Percentiles rank a stretch among this genome's conserved stretches.
Conservation (phyloP, 306 rosid species). For the Heteromeles arbutifolia region DNA sequence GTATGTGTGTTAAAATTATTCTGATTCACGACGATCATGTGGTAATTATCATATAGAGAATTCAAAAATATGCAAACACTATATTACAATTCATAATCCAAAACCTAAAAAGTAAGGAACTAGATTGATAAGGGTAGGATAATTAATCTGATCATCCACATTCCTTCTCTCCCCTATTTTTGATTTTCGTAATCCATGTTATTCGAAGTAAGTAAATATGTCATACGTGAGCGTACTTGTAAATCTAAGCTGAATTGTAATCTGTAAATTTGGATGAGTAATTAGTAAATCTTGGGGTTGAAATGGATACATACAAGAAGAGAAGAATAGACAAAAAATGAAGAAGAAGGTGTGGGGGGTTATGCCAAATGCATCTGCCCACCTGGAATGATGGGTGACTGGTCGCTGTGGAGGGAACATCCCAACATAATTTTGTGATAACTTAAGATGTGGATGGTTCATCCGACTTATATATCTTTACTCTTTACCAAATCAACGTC, state of each 20-base stretch:
- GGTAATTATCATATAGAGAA: not conserved
- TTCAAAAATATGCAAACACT: too few species aligned
- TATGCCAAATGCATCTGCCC: not conserved
- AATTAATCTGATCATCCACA: not conserved
- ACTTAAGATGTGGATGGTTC: constrained; percentile 26
- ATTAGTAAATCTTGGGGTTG: not conserved
- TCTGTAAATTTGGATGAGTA: not conserved
- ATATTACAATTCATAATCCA: not conserved
- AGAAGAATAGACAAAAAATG: not conserved
- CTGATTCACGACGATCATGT: too few species aligned
- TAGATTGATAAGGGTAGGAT: not conserved
- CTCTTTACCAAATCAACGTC: not conserved
- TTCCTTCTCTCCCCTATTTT: not conserved
- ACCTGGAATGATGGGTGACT: constrained; percentile 11
- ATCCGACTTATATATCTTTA: constrained; percentile 9
- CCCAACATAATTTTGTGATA: constrained; percentile 10
- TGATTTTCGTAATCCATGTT: too few species aligned
- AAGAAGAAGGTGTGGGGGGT: not conserved
- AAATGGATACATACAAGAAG: not conserved
- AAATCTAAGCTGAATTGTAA: not conserved
- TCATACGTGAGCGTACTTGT: too few species aligned
- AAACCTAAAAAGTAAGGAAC: not conserved
- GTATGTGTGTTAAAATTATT: too few species aligned
- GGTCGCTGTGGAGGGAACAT: constrained; percentile 38
- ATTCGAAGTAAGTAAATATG: too few species aligned